Evolutionary conservation across 2,329 filamentous ascomycete species (phyloP), one percentile per base, ranked within the genome.

Genomic region (Teratosphaeria zuluensis): DNA sequence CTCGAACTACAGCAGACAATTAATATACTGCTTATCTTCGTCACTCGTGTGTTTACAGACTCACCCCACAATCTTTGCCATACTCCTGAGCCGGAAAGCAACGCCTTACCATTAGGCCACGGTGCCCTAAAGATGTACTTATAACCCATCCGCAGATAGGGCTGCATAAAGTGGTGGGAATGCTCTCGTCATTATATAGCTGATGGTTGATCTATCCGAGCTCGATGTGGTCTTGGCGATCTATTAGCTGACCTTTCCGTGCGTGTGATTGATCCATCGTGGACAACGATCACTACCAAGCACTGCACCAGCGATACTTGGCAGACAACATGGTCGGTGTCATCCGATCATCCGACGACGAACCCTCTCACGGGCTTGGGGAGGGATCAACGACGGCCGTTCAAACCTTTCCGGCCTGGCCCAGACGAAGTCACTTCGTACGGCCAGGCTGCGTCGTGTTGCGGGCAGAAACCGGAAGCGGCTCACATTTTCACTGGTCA

Each of bases 51-150:
- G 33, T 19, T 5, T 11, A 6, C 7, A 19, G 5, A 48, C 42
- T 19, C 19, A 48, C 42, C 63, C 61, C 62, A 60, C 63, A 64
- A 63, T 65, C 63, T 65, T 63, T 64, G 63, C 63, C 62, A 65
- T 14, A 12, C 19, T 52, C 51, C 52, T 55, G 38, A 11, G 24
- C 65, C 65, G 65, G 65, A 66, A 67, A 65, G 64, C 65, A 66
- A 66, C 66, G 67, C 67, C 67, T 69, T 69, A 68, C 67, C 67
- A 69, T 69, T 69, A 69, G 67, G 67, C 67, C 67, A 69, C 66
- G 62, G 63, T 62, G 24, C 24, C 24, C 24, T 28, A 28, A 28
- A 28, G 24, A 28, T 2, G 24, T 28, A 28, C 24, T 28, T 28
- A 28, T 28, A 28, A 28, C 24, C 24, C 24, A 28, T 28, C 24